These are phyloP conservation scores for Rhizopogon roseolus DNA, from an alignment of 768 basidiomycete species.

Conservation along the genomic window DNA sequence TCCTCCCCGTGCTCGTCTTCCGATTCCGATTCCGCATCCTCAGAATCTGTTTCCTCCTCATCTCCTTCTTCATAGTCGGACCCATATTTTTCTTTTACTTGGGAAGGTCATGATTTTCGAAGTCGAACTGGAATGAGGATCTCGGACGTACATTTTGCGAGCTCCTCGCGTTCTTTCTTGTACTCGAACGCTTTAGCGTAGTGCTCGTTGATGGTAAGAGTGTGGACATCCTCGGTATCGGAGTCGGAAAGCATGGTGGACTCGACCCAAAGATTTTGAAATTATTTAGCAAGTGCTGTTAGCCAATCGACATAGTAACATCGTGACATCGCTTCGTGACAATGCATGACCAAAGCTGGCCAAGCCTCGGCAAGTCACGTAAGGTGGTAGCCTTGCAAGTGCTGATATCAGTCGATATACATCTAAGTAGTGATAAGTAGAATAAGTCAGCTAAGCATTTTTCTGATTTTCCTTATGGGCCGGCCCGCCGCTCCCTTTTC, in stretches of 20 bases:
- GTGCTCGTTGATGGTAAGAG: constrained; percentile 66
- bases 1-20: constrained; percentile 96
- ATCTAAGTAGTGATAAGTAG: no score
- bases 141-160: constrained; percentile 58
- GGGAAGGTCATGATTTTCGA: background rate
- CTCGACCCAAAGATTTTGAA: background rate
- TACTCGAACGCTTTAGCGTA: constrained; percentile 81
- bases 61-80: constrained; percentile 54
- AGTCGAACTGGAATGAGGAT: background rate
- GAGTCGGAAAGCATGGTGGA: constrained; percentile 45
- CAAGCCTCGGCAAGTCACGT: no score
- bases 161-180: constrained; percentile 82
- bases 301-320: no score
- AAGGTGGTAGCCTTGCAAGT: no score
- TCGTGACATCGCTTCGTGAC: no score
- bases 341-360: no score
- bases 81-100: constrained; percentile 87
- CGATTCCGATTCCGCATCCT: constrained; percentile 74
- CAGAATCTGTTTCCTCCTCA: constrained; percentile 57
- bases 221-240: constrained; percentile 37
- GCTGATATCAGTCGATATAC: no score
- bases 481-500: no score
- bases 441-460: no score
- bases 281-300: no score
- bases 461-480: no score